A percentile compares a stretch with the other conserved stretches of the same genome.
Conservation (phyloP, 2,329 filamentous ascomycete genomes). For the Monilinia laxa region DNA sequence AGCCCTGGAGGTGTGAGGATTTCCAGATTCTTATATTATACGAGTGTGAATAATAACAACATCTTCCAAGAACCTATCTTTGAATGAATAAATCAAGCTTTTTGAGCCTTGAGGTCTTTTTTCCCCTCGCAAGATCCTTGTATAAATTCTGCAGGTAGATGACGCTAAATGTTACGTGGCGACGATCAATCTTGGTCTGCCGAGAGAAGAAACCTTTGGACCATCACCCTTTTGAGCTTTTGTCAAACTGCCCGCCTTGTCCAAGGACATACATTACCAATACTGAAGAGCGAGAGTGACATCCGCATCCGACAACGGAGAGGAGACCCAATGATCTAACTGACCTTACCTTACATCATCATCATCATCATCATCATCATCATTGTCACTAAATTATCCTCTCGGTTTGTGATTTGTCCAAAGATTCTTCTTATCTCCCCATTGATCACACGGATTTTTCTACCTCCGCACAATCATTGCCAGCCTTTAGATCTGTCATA, state of each 20-base stretch:
- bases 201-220: not conserved
- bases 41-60: not conserved
- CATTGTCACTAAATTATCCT: not conserved
- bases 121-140: not conserved
- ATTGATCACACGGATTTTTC: not conserved
- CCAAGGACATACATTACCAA: not conserved
- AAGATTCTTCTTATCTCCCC: not conserved
- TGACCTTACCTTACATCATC: slow-evolving; percentile 6
- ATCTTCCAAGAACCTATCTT: not conserved
- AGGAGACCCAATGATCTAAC: not conserved
- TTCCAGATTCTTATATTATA: too few species aligned
- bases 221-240: not conserved
- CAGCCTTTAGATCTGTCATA: not conserved
- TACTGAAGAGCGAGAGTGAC: not conserved
- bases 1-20: too few species aligned
- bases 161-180: not conserved
- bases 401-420: not conserved
- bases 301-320: slow-evolving; percentile 1
- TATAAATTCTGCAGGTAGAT: not conserved
- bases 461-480: not conserved
- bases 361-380: not conserved
- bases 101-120: not conserved
- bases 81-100: slow-evolving; percentile 1
- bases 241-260: not conserved
- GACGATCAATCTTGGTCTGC: slow-evolving; percentile 10